phyloP scores from a whole-genome alignment of 2,329 filamentous ascomycete species.

The Cladophialophora carrionii region DNA sequence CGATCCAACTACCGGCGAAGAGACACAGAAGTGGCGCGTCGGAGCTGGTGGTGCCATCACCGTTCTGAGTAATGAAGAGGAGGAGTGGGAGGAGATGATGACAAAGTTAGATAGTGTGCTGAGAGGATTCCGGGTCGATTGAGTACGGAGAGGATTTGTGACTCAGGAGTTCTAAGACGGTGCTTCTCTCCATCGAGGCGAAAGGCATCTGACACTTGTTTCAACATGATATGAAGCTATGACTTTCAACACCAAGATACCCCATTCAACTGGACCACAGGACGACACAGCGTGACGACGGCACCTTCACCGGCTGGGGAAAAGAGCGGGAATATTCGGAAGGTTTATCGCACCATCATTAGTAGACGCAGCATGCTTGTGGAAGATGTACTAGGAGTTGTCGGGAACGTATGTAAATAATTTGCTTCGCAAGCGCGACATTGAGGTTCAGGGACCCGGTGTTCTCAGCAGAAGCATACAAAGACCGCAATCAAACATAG shows the following conservation, averaged over 20 bases:
- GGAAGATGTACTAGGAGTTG: too few species aligned
- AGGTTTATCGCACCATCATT: too few species aligned
- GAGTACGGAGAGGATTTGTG: neutral
- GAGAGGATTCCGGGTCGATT: conserved; percentile 44
- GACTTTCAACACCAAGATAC: conserved; percentile 7
- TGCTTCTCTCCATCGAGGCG: neutral
- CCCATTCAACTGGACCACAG: conserved; percentile 11
- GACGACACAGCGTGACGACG: neutral
- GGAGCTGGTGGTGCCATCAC: conserved; percentile 92
- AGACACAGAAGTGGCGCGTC: conserved; percentile 67
- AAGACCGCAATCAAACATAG: too few species aligned
- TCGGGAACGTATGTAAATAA: too few species aligned
- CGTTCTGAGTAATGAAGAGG: conserved; percentile 74
- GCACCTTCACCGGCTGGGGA: neutral
- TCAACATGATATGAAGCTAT: neutral
- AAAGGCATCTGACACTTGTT: neutral
- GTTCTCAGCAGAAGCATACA: too few species aligned
- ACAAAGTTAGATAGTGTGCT: conserved; percentile 64
- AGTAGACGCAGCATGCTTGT: too few species aligned
- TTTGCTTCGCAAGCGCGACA: neutral
- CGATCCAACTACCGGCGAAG: conserved; percentile 19
- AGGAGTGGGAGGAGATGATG: conserved; percentile 90
- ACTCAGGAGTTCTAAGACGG: neutral
- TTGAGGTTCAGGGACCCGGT: neutral
- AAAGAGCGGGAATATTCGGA: neutral